Evolutionary conservation across 169 alveolate species (phyloP).

Genomic region (Babesia bigemina): DNA sequence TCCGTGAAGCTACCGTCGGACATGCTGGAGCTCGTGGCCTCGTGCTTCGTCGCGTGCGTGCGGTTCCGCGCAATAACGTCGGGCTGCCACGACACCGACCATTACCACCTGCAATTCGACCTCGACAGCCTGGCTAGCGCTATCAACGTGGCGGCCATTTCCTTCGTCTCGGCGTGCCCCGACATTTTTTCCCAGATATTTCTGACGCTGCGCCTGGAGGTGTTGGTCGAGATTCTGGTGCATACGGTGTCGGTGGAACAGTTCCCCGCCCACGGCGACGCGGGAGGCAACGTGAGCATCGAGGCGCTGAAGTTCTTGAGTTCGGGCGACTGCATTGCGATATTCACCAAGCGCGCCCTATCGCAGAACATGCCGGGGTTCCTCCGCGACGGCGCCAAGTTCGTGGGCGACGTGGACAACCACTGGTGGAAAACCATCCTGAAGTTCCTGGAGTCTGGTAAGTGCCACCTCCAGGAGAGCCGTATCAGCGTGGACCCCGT

Average conservation of each 20-base stretch:
- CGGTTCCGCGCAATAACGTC: slow-evolving; percentile 6
- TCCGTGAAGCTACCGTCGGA: slow-evolving; percentile 23
- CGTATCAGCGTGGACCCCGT: not conserved
- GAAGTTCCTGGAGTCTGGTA: slow-evolving; percentile 40
- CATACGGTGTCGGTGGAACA: slow-evolving; percentile 23
- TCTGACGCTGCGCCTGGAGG: slow-evolving; percentile 16
- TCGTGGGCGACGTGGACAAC: slow-evolving; percentile 9
- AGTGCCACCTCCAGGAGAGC: slow-evolving; percentile 1
- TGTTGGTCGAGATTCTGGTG: slow-evolving; percentile 36
- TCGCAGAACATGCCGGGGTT: slow-evolving; percentile 19
- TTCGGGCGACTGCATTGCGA: slow-evolving; percentile 40
- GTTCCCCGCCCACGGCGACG: not conserved
- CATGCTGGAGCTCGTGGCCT: slow-evolving; percentile 38
- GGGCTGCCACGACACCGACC: not conserved
- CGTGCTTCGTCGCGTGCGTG: slow-evolving; percentile 21
- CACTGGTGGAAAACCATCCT: slow-evolving; percentile 55
- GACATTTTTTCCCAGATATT: slow-evolving; percentile 40
- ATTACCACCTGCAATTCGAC: slow-evolving; percentile 60
- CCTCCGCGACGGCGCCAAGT: not conserved
- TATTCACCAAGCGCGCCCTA: slow-evolving; percentile 61
- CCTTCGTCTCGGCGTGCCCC: slow-evolving; percentile 29
- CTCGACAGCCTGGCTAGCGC: slow-evolving; percentile 30
- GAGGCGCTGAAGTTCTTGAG: slow-evolving; percentile 16
- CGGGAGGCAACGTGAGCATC: not conserved
- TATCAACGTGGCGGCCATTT: slow-evolving; percentile 26